Evolutionary conservation across 768 basidiomycete genomes (phyloP), one percentile per base, ranked within the genome.

Genomic region (Hygrophoropsis aurantiaca): DNA sequence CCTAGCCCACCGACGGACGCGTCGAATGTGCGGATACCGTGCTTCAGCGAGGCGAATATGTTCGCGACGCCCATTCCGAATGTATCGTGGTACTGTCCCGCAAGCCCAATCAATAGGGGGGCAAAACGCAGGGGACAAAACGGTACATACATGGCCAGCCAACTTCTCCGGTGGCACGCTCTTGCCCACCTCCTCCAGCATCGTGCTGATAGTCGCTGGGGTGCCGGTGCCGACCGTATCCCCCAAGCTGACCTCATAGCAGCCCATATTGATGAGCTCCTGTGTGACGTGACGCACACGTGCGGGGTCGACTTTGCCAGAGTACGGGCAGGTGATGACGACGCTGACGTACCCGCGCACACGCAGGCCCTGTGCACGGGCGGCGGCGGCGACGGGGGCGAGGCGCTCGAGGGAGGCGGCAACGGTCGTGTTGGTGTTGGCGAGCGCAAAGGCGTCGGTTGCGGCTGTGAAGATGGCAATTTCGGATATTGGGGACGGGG

Each of bases 201-300:
- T 80, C 52, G 74, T 70, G 5, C 73, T 66, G 24, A 94, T 78
- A 32, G 79, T 78, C 20, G 72, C 67, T 0, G 94, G 91, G 38
- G 84, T 87, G 2, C 88, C 94, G 39, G 82, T 81, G 0, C 94
- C 94, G 2, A 90, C 88, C 2, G 94, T 98, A 62, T 98, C 95
- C 0, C 92, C 93, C 18, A 97, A 68, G 56, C 89, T 89, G 41
- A 94, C 81, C 64, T 98, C 90, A 62, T 95, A 95, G 61, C 92
- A 95, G 0, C 94, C 94, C 89, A 97, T 94, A 49, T 90, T 83
- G 4, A 82, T 50, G 27, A 98, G 63, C 53, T 79, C 82, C 52
- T 78, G 78, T 0, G 90, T 72, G 19, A 95, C 80, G 32, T 85
- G 80, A 42, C 81, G 74, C 7, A 93, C 91, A 15, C 67, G 67